A percentile compares a stretch with the other conserved stretches of the same genome.
These are phyloP conservation scores for Tetracladium maxilliforme DNA, from an alignment of 2,329 filamentous ascomycete genomes.

Conservation along the genomic window DNA sequence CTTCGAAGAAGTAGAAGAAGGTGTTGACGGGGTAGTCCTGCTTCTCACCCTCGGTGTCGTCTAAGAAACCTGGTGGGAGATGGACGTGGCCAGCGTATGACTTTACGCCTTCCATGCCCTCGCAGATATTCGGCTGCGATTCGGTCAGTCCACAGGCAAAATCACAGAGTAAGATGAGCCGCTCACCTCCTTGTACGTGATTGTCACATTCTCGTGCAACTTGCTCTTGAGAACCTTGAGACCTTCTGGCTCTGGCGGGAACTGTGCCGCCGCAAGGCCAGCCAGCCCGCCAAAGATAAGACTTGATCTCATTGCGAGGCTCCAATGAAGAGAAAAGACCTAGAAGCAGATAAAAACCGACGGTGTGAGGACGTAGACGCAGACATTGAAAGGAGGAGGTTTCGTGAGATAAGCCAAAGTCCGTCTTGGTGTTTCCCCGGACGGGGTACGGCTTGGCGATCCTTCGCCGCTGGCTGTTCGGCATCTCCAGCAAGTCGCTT, in stretches of 20 bases:
- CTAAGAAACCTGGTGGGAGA: conserved; percentile 6
- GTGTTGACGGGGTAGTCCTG: conserved; percentile 29
- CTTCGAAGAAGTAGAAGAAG: conserved; percentile 32
- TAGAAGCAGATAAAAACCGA: no score
- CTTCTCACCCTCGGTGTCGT: conserved; percentile 1
- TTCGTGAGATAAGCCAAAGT: no score
- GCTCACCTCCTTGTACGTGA: conserved; percentile 27
- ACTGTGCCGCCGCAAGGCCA: no score
- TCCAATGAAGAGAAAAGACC: no score
- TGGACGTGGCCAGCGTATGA: conserved; percentile 13
- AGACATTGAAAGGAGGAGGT: no score
- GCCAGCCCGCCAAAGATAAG: no score
- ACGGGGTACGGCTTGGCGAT: no score
- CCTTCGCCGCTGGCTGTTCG: no score
- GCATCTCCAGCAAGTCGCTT: no score
- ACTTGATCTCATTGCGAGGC: no score
- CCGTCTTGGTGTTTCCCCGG: no score
- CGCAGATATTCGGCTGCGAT: conserved; percentile 8
- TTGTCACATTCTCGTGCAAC: conserved; percentile 20
- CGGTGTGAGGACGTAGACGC: no score
- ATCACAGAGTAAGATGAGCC: neutral
- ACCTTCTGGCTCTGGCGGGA: conserved; percentile 20
- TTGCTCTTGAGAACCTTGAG: conserved; percentile 21
- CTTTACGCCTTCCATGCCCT: conserved; percentile 12
- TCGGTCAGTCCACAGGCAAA: neutral